Evolutionary conservation across 352 stramenopile species (phyloP).

Genomic region (Globisporangium heterothallicum): DNA sequence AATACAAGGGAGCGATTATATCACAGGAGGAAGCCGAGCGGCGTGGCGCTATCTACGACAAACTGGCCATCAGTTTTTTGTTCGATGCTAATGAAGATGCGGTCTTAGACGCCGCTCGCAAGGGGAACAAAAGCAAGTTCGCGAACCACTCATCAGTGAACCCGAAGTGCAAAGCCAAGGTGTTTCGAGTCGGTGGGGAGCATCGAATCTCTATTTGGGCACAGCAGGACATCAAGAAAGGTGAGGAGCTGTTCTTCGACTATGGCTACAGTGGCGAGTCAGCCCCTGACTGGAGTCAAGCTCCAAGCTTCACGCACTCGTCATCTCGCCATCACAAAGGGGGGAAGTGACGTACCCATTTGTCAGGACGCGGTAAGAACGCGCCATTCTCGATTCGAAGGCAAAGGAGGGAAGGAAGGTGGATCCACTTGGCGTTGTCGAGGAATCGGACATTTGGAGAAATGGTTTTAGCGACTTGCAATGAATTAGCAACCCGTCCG

Average conservation of each 20-base stretch:
- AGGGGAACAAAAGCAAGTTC: conserved; percentile 93
- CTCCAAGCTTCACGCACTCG: not conserved
- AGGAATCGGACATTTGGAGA: no score
- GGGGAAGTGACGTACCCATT: not conserved
- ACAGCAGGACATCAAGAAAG: conserved; percentile 77
- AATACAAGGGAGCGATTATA: conserved; percentile 58
- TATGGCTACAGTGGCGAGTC: conserved; percentile 61
- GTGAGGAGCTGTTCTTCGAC: conserved; percentile 71
- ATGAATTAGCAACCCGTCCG: no score
- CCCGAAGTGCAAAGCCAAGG: conserved; percentile 80
- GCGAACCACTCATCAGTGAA: conserved; percentile 64
- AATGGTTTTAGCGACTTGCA: no score
- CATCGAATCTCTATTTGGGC: conserved; percentile 92
- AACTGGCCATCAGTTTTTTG: conserved; percentile 83
- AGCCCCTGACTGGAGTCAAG: conserved; percentile 57
- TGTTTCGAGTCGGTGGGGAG: conserved; percentile 80
- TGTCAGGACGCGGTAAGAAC: no score
- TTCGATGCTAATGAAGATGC: conserved; percentile 90
- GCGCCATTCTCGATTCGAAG: no score
- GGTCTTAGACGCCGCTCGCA: conserved; percentile 87
- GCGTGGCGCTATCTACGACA: conserved; percentile 82
- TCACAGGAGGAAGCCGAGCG: conserved; percentile 70
- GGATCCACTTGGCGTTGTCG: no score
- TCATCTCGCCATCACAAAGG: not conserved
- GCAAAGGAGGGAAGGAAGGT: no score